Conservation (phyloP, 1,284 basidiomycete genomes). For the Leccinum angustisporum region DNA sequence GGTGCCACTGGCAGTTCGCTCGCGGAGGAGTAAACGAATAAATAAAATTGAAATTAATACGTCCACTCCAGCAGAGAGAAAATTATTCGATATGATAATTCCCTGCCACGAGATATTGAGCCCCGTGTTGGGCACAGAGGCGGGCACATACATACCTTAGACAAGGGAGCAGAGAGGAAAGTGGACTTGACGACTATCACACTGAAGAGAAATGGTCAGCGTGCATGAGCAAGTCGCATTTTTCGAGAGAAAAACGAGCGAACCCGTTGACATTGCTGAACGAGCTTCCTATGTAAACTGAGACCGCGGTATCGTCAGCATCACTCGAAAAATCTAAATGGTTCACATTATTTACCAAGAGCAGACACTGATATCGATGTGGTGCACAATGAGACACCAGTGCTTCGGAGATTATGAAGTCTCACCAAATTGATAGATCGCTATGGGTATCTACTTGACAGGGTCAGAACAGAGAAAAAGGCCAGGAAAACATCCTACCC, state of each 20-base stretch:
- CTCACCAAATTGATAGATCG: no score
- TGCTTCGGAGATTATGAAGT: no score
- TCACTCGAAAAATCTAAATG: background rate
- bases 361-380: background rate
- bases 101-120: background rate
- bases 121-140: background rate
- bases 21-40: background rate
- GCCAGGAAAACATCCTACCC: constrained; percentile 1
- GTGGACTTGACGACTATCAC: background rate
- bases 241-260: background rate
- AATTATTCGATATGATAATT: background rate
- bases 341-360: background rate
- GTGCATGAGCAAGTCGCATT: background rate
- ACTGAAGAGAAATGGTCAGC: background rate
- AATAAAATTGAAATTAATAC: background rate
- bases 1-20: background rate
- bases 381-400: constrained; percentile 1
- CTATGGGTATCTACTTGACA: constrained; percentile 4
- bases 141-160: constrained; percentile 6
- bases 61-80: constrained; percentile 2
- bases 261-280: constrained; percentile 4
- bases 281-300: constrained; percentile 1
- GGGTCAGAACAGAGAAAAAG: background rate
- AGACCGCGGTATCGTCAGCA: no score
- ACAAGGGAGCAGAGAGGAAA: background rate